These are phyloP conservation scores for Secale cereale DNA, from an alignment of 176 grass and related monocot genomes.

Conservation along the genomic window DNA sequence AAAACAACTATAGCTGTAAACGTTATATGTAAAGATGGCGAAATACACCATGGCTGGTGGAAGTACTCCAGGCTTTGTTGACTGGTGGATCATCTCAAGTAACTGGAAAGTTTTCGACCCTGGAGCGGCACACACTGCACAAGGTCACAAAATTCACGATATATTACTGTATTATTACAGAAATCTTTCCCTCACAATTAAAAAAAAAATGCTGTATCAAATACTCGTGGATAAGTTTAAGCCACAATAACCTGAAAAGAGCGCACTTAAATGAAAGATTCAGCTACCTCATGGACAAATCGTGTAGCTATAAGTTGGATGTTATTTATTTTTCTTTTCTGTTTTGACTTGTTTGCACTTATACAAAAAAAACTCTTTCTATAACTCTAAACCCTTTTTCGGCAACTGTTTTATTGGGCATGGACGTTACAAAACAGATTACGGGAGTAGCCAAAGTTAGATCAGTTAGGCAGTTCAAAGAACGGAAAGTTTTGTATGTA, in stretches of 20 bases:
- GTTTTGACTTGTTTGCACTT: too few relatives aligned
- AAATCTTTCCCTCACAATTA: neutral
- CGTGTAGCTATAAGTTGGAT: neutral
- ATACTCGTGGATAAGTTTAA: neutral
- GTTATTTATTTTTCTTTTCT: too few relatives aligned
- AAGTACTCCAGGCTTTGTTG: constrained; percentile 64
- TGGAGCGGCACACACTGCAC: constrained; percentile 96
- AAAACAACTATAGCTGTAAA: too few relatives aligned
- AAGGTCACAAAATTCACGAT: constrained; percentile 36
- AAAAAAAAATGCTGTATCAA: neutral
- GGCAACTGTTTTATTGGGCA: too few relatives aligned
- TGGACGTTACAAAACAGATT: too few relatives aligned
- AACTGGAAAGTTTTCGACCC: constrained; percentile 99
- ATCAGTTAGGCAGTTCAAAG: too few relatives aligned
- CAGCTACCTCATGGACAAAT: neutral
- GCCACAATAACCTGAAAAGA: neutral
- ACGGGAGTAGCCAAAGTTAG: too few relatives aligned
- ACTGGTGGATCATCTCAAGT: constrained; percentile 96
- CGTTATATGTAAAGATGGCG: neutral
- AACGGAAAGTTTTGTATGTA: too few relatives aligned
- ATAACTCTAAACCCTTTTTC: too few relatives aligned
- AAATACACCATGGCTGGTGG: constrained; percentile 71
- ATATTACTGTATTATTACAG: neutral
- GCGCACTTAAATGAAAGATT: neutral
- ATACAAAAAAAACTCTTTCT: too few relatives aligned